Evolutionary conservation across 140 eudicot genomes (phyloP).

Genomic region (Anethum foeniculum): DNA sequence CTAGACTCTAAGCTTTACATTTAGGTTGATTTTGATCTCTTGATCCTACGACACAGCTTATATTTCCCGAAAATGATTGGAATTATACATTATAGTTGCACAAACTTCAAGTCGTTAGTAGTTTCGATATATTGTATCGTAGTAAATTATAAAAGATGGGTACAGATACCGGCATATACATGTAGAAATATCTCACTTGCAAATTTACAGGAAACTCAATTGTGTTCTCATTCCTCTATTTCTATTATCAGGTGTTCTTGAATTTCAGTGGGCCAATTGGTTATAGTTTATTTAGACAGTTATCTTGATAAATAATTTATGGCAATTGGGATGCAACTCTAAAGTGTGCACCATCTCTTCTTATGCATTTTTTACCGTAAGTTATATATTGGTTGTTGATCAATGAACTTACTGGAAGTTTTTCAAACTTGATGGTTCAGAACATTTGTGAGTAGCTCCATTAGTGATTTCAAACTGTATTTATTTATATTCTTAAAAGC

Average conservation of each 20-base stretch:
- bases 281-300: too few relatives aligned
- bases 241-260: too few relatives aligned
- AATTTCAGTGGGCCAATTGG: neutral
- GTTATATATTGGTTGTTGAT: neutral
- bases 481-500: neutral
- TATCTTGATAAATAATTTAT: too few relatives aligned
- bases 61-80: neutral
- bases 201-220: neutral
- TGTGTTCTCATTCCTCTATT: neutral
- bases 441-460: neutral
- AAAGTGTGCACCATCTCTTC: too few relatives aligned
- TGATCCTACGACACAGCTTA: neutral
- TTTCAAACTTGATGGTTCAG: neutral
- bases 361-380: too few relatives aligned
- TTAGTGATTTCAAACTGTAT: neutral
- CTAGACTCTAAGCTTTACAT: neutral
- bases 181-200: neutral
- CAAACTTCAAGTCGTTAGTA: neutral
- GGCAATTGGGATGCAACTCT: too few relatives aligned
- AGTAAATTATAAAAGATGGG: neutral
- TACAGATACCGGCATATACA: neutral
- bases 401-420: neutral
- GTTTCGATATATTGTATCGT: neutral
- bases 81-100: neutral
- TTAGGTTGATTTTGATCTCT: neutral